phyloP scores from a whole-genome alignment of 371 early-diverging fungal species.

The Mortierella sp. region DNA sequence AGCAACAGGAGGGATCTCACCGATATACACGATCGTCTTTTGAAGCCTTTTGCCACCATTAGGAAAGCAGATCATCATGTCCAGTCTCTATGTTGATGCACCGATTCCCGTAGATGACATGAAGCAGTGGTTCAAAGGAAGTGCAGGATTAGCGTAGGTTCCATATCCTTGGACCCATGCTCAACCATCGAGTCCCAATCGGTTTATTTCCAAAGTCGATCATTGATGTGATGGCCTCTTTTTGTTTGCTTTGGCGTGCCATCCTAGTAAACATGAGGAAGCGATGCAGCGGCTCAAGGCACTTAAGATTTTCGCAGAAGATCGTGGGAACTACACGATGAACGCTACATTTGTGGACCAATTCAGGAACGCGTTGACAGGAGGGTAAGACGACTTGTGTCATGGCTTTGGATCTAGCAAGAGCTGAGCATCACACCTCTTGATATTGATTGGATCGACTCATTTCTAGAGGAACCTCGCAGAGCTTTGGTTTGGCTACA shows the following conservation, averaged over 20 bases:
- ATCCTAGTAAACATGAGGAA: conserved; percentile 63
- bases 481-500: conserved; percentile 84
- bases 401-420: too few species aligned
- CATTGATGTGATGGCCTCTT: too few species aligned
- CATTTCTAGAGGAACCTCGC: conserved; percentile 72
- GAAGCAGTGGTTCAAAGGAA: conserved; percentile 73
- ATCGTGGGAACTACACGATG: conserved; percentile 55
- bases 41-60: conserved; percentile 83
- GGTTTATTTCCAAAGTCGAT: too few species aligned
- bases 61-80: conserved; percentile 91
- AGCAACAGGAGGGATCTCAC: too few species aligned
- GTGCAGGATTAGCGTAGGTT: conserved; percentile 59
- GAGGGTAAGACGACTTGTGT: conserved; percentile 68
- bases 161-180: background rate
- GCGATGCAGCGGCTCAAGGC: conserved; percentile 73
- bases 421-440: too few species aligned
- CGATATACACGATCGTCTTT: too few species aligned
- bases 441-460: background rate
- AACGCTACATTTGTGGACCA: conserved; percentile 79
- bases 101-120: conserved; percentile 73
- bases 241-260: too few species aligned
- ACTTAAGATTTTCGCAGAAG: conserved; percentile 71
- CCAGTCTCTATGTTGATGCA: conserved; percentile 79
- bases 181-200: too few species aligned
- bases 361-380: conserved; percentile 89